phyloP scores from a whole-genome alignment of 139 green algal genomes.

The Picochlorum sp. region DNA sequence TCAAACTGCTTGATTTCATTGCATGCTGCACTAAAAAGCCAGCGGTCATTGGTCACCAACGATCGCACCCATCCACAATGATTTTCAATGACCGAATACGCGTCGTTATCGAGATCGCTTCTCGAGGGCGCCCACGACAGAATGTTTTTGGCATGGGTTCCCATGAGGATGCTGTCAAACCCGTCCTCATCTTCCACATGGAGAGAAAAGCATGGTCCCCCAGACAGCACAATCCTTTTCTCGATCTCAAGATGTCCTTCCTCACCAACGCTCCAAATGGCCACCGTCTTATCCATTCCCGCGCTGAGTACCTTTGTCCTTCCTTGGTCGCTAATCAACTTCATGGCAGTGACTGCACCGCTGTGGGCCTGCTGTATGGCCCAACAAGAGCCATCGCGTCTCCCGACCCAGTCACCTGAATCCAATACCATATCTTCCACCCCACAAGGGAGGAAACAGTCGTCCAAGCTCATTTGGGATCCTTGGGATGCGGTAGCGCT shows the following conservation, averaged over 20 bases:
- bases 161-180: constrained; percentile 43
- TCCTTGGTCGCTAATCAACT: too few species aligned
- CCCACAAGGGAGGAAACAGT: too few species aligned
- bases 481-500: too few species aligned
- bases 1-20: constrained; percentile 65
- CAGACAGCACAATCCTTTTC: constrained; percentile 7
- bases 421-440: too few species aligned
- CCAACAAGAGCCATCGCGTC: too few species aligned
- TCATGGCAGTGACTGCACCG: too few species aligned
- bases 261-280: constrained; percentile 28
- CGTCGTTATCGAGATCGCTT: constrained; percentile 21
- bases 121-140: constrained; percentile 40
- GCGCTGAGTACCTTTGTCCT: constrained; percentile 14
- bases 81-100: constrained; percentile 39
- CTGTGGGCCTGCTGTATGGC: too few species aligned
- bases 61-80: constrained; percentile 64
- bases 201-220: constrained; percentile 40
- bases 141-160: constrained; percentile 47
- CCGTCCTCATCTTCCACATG: constrained; percentile 23
- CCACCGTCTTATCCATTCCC: constrained; percentile 53
- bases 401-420: too few species aligned
- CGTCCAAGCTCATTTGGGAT: too few species aligned
- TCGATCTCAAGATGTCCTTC: constrained; percentile 2
- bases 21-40: constrained; percentile 60
- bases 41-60: constrained; percentile 36